Evolutionary conservation across 148 eudicot species (phyloP).

Genomic region (Gaultheria prostrata): DNA sequence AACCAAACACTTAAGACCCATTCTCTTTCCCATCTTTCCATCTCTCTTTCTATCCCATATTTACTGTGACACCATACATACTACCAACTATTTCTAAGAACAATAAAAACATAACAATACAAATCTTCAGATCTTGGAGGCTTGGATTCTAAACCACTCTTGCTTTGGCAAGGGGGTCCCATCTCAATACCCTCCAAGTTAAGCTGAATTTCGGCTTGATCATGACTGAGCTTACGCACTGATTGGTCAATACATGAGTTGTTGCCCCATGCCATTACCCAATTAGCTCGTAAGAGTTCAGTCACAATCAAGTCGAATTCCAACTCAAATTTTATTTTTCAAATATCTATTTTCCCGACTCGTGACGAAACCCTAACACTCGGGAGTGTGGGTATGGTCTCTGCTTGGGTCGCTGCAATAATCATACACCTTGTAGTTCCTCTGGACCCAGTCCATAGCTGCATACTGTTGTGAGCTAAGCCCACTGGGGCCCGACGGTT

Average conservation of each 20-base stretch:
- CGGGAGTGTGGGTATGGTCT: constrained; percentile 79
- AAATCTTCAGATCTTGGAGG: neutral
- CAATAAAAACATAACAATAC: neutral
- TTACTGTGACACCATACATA: neutral
- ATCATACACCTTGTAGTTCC: constrained; percentile 59
- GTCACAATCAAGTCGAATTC: neutral
- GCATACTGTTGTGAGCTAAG: constrained; percentile 46
- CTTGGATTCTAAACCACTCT: neutral
- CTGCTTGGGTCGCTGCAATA: constrained; percentile 72
- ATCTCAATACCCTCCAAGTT: constrained; percentile 14
- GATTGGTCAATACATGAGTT: neutral
- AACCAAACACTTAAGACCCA: neutral
- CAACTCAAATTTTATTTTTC: neutral
- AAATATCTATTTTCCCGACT: neutral
- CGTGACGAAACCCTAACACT: constrained; percentile 46
- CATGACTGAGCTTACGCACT: too few relatives aligned
- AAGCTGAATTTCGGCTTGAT: neutral
- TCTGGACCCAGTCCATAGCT: constrained; percentile 80
- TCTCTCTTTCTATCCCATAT: neutral
- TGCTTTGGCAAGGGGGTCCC: constrained; percentile 7
- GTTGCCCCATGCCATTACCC: neutral
- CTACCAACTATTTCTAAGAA: neutral
- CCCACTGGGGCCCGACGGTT: constrained; percentile 36
- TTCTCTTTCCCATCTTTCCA: neutral
- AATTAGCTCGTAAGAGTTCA: neutral